Base-by-base conservation (phyloP, 2,329 filamentous ascomycete genomes). In the Penicillium psychrosexuale region DNA sequence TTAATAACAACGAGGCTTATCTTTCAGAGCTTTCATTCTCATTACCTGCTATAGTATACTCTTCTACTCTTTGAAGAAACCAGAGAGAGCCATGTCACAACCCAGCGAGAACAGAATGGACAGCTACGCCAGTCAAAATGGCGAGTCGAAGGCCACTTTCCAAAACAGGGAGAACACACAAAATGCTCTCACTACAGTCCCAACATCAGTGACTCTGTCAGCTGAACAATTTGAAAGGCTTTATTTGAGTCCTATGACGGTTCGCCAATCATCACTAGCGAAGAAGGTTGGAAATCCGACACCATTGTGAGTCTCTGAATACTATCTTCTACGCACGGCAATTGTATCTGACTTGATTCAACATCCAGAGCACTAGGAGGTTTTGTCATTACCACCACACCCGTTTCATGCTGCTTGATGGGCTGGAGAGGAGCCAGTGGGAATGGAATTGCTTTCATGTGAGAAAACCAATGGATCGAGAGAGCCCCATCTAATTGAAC, bases 141-240 rank as follows among this genome's bases (percentile, higher is more conserved):
- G 38, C 24, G 57, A 55, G 39, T 17, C 42, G 11, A 59, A 60
- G 30, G 11, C 15, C 3, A 13, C 34, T 2, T 43, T 33, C 5
- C 49, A 60, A n/a, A 48, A 56, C 11, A 56, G 22, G 15, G 57
- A 62, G 13, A 47, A 15, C 45, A 9, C 42, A 5, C 19, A 39
- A 2, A 38, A 52, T 38, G 48, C 30, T 27, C 54, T 62, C 12
- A 49, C 60, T 8, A 55, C 57, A 27, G 39, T 65, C 9, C 62
- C 61, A 8, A 63, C 62, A 2, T 58, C 59, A 1, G 54, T 72
- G 30, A 68, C 69, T 4, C 64, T 72, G 54, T 66, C 67, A 0
- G 59, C 68, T 2, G 69, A 72, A 53, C 69, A 71, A 43, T 71
- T 71, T 34, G 69, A 71, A 56, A 71, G 65, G 59, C 63, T 71